A percentile compares a stretch with the other conserved stretches of the same genome.
phyloP scores from a whole-genome alignment of 345 rosid species.

The Acer saccharum region DNA sequence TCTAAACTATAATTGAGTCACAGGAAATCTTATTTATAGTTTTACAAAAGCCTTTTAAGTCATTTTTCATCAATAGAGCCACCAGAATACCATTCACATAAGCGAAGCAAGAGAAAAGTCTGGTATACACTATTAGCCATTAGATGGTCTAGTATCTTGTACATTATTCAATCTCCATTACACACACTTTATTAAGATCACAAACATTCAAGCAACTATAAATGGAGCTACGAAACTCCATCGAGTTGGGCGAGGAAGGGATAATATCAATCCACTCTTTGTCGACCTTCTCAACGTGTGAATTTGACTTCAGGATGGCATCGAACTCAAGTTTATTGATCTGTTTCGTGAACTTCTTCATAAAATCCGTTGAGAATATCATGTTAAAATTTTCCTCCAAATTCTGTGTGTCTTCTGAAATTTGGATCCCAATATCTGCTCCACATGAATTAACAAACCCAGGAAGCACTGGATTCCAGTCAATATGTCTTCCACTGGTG shows the following conservation, averaged over 20 bases:
- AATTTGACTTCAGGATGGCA: slow-evolving; percentile 34
- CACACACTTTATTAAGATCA: slow-evolving; percentile 55
- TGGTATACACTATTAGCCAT: neutral
- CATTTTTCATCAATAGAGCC: too few relatives aligned
- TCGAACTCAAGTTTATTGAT: slow-evolving; percentile 48
- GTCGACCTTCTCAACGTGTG: slow-evolving; percentile 58
- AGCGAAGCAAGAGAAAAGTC: too few relatives aligned
- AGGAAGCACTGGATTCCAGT: slow-evolving; percentile 43
- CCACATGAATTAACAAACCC: slow-evolving; percentile 47
- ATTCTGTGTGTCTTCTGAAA: slow-evolving; percentile 23
- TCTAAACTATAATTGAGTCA: too few relatives aligned
- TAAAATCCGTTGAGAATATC: slow-evolving; percentile 44
- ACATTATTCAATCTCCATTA: slow-evolving; percentile 46
- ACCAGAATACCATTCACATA: too few relatives aligned
- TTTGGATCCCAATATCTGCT: slow-evolving; percentile 63
- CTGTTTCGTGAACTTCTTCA: slow-evolving; percentile 46
- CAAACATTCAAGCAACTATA: slow-evolving; percentile 50
- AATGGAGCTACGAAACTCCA: slow-evolving; percentile 55
- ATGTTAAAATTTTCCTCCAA: slow-evolving; percentile 42
- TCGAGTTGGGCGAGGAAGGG: slow-evolving; percentile 66
- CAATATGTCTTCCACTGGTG: slow-evolving; percentile 8
- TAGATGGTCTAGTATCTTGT: neutral
- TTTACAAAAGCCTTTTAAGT: too few relatives aligned
- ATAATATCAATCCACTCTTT: slow-evolving; percentile 65
- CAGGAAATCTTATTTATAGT: too few relatives aligned